Conservation (phyloP, 352 stramenopile species). For the Globisporangium yorkense region DNA sequence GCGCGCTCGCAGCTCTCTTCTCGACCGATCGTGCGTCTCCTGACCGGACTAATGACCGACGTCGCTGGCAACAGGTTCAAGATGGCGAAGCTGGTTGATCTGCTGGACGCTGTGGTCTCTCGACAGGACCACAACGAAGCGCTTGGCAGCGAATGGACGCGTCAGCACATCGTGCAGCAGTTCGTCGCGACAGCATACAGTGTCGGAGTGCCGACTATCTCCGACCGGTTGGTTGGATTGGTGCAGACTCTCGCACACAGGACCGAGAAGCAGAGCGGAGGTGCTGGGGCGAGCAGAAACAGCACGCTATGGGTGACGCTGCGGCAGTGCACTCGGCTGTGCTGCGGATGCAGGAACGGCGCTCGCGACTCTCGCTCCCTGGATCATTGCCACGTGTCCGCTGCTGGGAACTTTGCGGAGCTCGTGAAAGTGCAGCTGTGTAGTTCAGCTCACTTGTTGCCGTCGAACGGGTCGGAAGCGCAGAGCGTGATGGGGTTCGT, state of each 20-base stretch:
- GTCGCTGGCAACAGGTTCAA: constrained; percentile 14
- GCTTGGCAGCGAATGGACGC: constrained; percentile 25
- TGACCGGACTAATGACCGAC: constrained; percentile 20
- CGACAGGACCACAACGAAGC: constrained; percentile 4
- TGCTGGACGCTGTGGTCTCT: constrained; percentile 26
- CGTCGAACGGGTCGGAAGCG: constrained; percentile 3
- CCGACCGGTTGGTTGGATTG: constrained; percentile 19
- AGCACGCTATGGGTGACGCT: constrained; percentile 42
- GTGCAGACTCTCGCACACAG: constrained; percentile 26
- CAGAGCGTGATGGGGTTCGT: constrained; percentile 30
- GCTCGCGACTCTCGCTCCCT: not conserved
- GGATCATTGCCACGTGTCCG: constrained; percentile 16
- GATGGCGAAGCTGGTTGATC: constrained; percentile 29
- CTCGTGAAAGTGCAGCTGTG: constrained; percentile 39
- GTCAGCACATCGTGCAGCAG: constrained; percentile 40
- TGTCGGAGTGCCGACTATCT: constrained; percentile 8
- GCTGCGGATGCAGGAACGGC: constrained; percentile 30
- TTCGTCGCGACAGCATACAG: constrained; percentile 38
- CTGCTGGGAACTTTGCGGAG: constrained; percentile 35
- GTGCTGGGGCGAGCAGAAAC: not conserved
- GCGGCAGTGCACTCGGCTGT: constrained; percentile 50
- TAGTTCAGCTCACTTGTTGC: constrained; percentile 2
- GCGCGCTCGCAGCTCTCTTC: constrained; percentile 36
- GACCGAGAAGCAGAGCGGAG: not conserved
- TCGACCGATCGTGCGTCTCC: constrained; percentile 22